Base-by-base conservation (phyloP, 768 basidiomycete genomes). In the Baorangia bicolor region DNA sequence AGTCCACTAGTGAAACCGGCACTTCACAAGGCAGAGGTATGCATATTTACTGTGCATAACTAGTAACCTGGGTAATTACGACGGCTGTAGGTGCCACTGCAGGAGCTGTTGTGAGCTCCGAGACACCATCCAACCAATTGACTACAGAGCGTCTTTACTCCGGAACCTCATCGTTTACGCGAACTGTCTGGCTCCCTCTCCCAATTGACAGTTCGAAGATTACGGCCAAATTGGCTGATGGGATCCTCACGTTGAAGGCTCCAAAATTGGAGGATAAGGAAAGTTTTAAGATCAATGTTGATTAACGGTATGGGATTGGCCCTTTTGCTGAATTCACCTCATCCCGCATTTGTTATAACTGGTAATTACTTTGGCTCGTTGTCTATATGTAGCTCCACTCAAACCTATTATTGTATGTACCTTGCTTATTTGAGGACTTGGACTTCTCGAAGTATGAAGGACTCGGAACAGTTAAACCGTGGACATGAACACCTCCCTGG, bases 151-250 rank as follows among this genome's bases (percentile, higher is more conserved):
- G 88, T 25, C 73, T 77, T n/a, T 83, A 83, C 64, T 76, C 80
- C 13, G 76, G 80, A 21, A 79, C 77, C 43, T 68, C 81, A 3
- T 71, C 77, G 3, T 92, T 90, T 68, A 78, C 80, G 14, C 80
- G 90, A 47, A 90, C 88, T 0, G 78, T 92, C 12, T 86, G 85
- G 81, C 75, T 92, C 25, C 87, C 89, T 34, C 79, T 77, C 12
- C 77, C 84, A 8, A 77, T 88, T 1, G 85, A 90, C 62, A 70
- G 74, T 33, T 74, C 74, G 30, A 78, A 77, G 52, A 82, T 90
- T 25, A 71, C 75, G 1, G 90, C 88, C 16, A 87, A 82, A 61
- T 71, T 92, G 59, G 71, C 77, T 27, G 83, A 91, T 55, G 90
- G 90, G 7, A 78, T 92, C 25, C 79, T 92, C 47, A 86, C 80